Evolutionary conservation across 345 rosid species (phyloP).

Genomic region (Syzygium jambos): DNA sequence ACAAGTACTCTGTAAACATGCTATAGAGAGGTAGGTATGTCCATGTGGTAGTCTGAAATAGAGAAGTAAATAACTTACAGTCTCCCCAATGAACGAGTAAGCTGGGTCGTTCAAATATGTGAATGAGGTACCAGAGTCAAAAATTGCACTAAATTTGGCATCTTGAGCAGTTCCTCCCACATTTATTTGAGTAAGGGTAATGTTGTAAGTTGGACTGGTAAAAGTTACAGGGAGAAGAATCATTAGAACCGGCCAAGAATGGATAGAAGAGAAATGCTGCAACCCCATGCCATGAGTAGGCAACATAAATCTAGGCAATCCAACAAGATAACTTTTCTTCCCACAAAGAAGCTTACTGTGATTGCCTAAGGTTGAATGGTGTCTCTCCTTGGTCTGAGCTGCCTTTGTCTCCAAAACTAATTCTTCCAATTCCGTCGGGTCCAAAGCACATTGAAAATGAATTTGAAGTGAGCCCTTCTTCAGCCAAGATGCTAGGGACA

Average conservation of each 20-base stretch:
- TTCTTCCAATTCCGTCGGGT: constrained; percentile 64
- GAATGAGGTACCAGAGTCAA: constrained; percentile 94
- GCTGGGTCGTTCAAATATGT: constrained; percentile 78
- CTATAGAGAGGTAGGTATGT: not conserved
- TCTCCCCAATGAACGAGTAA: constrained; percentile 48
- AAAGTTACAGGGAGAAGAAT: not conserved
- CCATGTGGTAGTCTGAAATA: not conserved
- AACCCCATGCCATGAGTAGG: not conserved
- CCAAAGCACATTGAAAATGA: constrained; percentile 98
- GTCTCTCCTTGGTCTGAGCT: constrained; percentile 75
- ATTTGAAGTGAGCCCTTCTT: constrained; percentile 49
- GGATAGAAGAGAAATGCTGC: not conserved
- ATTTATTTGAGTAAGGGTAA: constrained; percentile 50
- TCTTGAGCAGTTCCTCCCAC: constrained; percentile 47
- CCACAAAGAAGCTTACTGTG: constrained; percentile 39
- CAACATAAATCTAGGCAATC: not conserved
- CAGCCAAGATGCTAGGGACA: constrained; percentile 85
- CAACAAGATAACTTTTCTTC: not conserved
- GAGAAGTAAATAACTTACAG: constrained; percentile 18
- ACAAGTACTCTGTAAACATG: not conserved
- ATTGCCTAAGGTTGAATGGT: constrained; percentile 53
- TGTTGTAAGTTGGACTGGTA: constrained; percentile 75
- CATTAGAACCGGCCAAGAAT: not conserved
- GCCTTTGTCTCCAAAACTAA: constrained; percentile 88
- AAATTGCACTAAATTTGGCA: constrained; percentile 64